Evolutionary conservation across 441 rosid genomes (phyloP).

Genomic region (Populus tomentosa): DNA sequence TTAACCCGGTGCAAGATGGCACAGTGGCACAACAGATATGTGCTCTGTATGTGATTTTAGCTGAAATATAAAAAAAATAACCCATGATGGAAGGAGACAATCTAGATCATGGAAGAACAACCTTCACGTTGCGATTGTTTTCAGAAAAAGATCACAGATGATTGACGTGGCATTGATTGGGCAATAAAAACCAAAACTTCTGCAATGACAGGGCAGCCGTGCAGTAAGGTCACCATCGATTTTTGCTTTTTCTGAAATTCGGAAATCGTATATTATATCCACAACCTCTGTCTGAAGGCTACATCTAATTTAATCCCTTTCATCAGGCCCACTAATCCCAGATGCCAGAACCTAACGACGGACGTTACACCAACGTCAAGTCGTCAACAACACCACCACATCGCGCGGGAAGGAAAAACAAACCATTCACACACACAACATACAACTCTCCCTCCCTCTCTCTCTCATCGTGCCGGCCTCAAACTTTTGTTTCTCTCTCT

Average conservation of each 20-base stretch:
- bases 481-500: slow-evolving; percentile 6
- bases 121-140: neutral
- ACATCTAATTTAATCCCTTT: neutral
- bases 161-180: neutral
- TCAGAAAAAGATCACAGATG: neutral
- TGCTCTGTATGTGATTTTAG: neutral
- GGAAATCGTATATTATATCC: too few species aligned
- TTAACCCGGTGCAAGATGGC: too few species aligned
- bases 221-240: neutral
- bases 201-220: neutral
- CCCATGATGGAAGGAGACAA: neutral
- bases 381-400: neutral
- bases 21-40: too few species aligned
- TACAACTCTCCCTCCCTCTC: neutral
- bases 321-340: neutral
- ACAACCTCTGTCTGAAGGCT: neutral
- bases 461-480: slow-evolving; percentile 43
- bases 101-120: neutral
- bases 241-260: neutral
- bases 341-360: too few species aligned
- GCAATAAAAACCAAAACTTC: neutral
- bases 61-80: too few species aligned
- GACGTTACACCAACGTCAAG: neutral
- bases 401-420: slow-evolving; percentile 19
- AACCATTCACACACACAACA: neutral